Base-by-base conservation (phyloP, 129 eudicot species). In the Helianthus tuberosus region DNA sequence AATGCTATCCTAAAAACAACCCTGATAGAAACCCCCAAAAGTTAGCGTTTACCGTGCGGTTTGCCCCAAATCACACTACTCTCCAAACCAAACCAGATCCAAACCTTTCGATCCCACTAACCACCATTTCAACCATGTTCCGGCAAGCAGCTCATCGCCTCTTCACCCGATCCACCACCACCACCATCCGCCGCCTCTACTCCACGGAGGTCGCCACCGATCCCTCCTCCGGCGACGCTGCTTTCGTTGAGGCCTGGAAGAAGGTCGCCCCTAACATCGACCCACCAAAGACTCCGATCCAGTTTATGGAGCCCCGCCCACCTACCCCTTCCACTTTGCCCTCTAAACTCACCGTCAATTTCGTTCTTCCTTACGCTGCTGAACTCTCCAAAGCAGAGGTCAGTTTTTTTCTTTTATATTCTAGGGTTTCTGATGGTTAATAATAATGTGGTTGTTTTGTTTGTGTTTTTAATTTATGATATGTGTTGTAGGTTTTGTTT, bases 251-350 rank as follows among this genome's bases (percentile, higher is more conserved):
- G 32, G 82, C 93, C 5, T 92, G 98, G 98, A 89, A 79, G 88
- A 89, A 84, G 36, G 77, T 85, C 35, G 70, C 64, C 55, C 96
- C 97, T 3, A 85, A 81, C 77, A 72, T 89, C 11, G 97, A 92
- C 5, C 93, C 97, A 29, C 97, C 97, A 11, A 83, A 83, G 64
- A 89, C 96, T 3, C 93, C 97, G n/a, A 68, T 78, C 32, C 70
- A 87, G 39, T 92, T 54, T 71, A 84, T 81, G 89, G 68, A 75
- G 6, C 77, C 96, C 35, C 93, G 97, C 1, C 93, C 96, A 3
- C 79, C 89, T 14, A 77, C 97, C 2, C 87, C 89, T 25, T 68
- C 91, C 61, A 52, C 88, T 13, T 87, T 92, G 46, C 98, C 98
- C 5, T 27, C 96, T 6, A 92, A 92, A 65, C 84, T 92, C 73